These are phyloP conservation scores for Alternaria postmessia DNA, from an alignment of 2,329 filamentous ascomycete genomes.

Conservation along the genomic window DNA sequence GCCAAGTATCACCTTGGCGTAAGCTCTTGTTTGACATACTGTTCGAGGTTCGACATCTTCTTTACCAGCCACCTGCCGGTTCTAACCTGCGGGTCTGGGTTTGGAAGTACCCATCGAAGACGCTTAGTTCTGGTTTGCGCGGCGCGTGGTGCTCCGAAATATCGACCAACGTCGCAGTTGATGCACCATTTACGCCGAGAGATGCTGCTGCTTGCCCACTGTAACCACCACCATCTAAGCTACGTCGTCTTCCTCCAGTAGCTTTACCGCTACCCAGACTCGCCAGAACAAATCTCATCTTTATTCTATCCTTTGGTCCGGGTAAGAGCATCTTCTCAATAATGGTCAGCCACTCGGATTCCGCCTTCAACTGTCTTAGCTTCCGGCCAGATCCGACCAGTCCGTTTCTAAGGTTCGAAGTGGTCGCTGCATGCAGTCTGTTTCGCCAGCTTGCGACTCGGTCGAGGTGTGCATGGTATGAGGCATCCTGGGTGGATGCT, in stretches of 20 bases:
- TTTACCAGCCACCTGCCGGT: conserved; percentile 32
- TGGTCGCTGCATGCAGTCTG: conserved; percentile 42
- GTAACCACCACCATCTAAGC: conserved; percentile 46
- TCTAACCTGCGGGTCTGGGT: conserved; percentile 39
- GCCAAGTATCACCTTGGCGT: conserved; percentile 20
- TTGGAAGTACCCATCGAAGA: conserved; percentile 49
- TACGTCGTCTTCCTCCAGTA: conserved; percentile 40
- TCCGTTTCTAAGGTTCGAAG: conserved; percentile 39
- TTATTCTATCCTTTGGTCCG: conserved; percentile 46
- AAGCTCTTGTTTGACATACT: conserved; percentile 9
- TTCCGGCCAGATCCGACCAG: conserved; percentile 40
- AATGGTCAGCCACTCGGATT: conserved; percentile 46
- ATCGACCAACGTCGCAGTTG: conserved; percentile 25
- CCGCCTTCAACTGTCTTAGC: conserved; percentile 43
- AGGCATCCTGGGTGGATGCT: conserved; percentile 45
- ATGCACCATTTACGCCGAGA: conserved; percentile 25
- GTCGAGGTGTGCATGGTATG: conserved; percentile 52
- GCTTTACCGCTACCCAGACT: conserved; percentile 41
- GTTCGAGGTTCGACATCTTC: neutral
- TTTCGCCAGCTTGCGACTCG: conserved; percentile 47
- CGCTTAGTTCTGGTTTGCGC: conserved; percentile 43
- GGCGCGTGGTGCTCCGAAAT: conserved; percentile 19
- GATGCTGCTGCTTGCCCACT: conserved; percentile 39
- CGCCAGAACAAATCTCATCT: conserved; percentile 43
- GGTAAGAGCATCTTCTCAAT: conserved; percentile 48